Percentiles rank a stretch among this genome's conserved stretches.
These are phyloP conservation scores for Cyberlindnera saturnus DNA, from an alignment of 805 yeast species.

Conservation along the genomic window DNA sequence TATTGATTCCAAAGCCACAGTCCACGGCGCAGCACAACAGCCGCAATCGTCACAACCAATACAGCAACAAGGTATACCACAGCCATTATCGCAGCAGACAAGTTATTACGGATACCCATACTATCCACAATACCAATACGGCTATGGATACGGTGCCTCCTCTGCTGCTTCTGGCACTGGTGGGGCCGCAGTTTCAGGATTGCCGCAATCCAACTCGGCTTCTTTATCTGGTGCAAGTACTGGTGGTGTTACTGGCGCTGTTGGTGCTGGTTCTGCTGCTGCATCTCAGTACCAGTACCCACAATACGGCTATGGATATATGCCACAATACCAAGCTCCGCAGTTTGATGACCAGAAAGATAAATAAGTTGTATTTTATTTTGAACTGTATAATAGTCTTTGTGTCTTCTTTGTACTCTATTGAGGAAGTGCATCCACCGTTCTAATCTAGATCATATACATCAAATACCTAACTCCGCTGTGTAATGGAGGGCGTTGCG, in stretches of 20 bases:
- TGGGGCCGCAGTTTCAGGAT: not conserved
- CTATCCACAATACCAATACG: slow-evolving; percentile 14
- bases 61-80: slow-evolving; percentile 4
- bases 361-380: slow-evolving; percentile 5
- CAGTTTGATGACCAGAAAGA: slow-evolving; percentile 23
- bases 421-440: too few relatives aligned
- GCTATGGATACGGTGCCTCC: slow-evolving; percentile 3
- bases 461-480: too few relatives aligned
- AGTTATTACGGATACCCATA: slow-evolving; percentile 13
- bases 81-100: slow-evolving; percentile 5
- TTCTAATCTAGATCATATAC: too few relatives aligned
- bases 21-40: slow-evolving; percentile 5
- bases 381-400: not conserved
- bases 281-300: slow-evolving; percentile 17
- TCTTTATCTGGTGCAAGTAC: not conserved
- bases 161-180: slow-evolving; percentile 1
- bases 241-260: not conserved
- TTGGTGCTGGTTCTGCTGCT: slow-evolving; percentile 1
- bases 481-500: too few relatives aligned
- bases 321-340: slow-evolving; percentile 20
- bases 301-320: slow-evolving; percentile 20
- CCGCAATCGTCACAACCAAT: slow-evolving; percentile 3
- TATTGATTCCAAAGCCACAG: not conserved
- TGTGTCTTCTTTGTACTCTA: not conserved
- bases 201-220: not conserved